Evolutionary conservation across 2,329 filamentous ascomycete species (phyloP), one percentile per base, ranked within the genome.

Genomic region (Cladosporium phlei): DNA sequence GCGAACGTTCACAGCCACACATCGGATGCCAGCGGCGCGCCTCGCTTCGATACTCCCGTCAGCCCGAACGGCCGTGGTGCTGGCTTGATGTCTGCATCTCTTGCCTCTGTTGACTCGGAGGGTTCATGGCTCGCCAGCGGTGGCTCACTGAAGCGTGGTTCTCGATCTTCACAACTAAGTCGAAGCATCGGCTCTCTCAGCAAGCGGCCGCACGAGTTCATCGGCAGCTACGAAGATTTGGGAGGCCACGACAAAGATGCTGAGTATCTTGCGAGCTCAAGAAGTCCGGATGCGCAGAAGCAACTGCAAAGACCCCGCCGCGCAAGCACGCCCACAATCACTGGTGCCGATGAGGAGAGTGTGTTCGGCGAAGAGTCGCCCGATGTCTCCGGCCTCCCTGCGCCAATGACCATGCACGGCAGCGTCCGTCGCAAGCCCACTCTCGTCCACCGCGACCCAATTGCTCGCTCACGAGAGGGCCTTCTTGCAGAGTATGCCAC

Each of bases 61-160:
- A 25, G 57, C 35, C 53, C 53, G 10, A 48, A 33, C 20, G 35
- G 44, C 14, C 55, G 54, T 24, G 49, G 51, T n/a, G 52, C 55
- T 25, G 53, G 48, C 4, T 39, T 58, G 25, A 67, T 89, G 61
- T 88, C 89, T 22, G 85, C 90, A 65, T 97, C 91, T 0, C 75
- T 97, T 14, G 93, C 89, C 2, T 96, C 90, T 0, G 88, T 97
- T 49, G 93, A 96, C 61, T 96, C 90, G 0, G 93, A 98, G 69
- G 93, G 80, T 4, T 96, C 90, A 0, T 98, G 93, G 93, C 81
- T 98, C 34, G 60, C 61, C 1, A 93, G 89, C 3, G 89, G 91
- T 12, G 82, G 83, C 47, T 73, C 76, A 52, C 65, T 74, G 55
- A 69, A 76, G 63, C 68, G 69, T 34, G 66, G 63, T 47, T 76